These are phyloP conservation scores for Stipa capillata DNA, from an alignment of 176 grass and related monocot species.

Conservation along the genomic window DNA sequence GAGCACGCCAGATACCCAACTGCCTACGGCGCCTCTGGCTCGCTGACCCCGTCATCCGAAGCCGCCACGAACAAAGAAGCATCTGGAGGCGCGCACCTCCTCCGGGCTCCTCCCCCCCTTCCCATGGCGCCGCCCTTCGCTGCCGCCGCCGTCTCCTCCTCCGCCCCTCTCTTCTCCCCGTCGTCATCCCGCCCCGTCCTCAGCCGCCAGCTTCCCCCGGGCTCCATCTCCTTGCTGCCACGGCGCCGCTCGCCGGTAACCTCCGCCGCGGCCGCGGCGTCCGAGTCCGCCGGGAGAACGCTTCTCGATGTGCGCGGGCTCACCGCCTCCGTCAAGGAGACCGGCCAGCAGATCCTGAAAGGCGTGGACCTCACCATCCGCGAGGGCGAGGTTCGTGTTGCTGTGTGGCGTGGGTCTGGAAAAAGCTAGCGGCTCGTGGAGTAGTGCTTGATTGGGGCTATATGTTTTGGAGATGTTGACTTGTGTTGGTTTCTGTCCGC, in stretches of 20 bases:
- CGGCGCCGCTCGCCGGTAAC: constrained; percentile 13
- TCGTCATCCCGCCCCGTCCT: constrained; percentile 7
- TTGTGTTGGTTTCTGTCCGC: background rate
- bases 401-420: background rate
- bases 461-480: background rate
- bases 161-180: constrained; percentile 10
- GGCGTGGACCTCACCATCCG: constrained; percentile 75
- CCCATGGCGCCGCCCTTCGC: constrained; percentile 24
- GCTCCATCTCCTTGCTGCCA: background rate
- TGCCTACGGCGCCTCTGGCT: background rate
- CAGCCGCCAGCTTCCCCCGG: background rate
- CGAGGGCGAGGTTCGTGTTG: constrained; percentile 56
- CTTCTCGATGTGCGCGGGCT: constrained; percentile 68
- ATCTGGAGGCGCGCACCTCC: constrained; percentile 18
- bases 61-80: constrained; percentile 1
- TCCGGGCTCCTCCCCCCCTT: background rate
- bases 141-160: constrained; percentile 6
- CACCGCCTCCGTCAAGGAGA: constrained; percentile 64
- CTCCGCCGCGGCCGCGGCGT: constrained; percentile 9
- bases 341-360: constrained; percentile 40
- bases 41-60: constrained; percentile 30
- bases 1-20: too few relatives aligned
- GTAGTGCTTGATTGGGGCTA: background rate
- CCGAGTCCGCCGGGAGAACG: constrained; percentile 3
- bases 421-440: background rate